Conservation (phyloP, 164 flowering plant genomes). For the Saururus chinensis region DNA sequence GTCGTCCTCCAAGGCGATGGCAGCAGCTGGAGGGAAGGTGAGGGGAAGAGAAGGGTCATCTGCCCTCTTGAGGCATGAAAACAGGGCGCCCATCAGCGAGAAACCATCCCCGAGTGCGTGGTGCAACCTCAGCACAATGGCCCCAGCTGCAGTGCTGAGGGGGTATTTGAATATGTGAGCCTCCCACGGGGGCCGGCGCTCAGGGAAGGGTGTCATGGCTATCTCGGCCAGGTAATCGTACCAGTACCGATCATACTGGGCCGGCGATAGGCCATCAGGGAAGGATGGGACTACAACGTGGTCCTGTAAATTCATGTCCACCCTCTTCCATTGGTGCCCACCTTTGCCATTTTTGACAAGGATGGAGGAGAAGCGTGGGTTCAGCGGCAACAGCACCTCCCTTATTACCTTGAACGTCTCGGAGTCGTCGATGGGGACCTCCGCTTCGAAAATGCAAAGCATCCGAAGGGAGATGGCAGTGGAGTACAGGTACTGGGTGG, state of each 20-base stretch:
- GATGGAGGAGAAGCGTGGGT: conserved; percentile 7
- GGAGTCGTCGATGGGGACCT: conserved; percentile 6
- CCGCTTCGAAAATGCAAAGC: conserved; percentile 4
- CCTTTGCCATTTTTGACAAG: conserved; percentile 29
- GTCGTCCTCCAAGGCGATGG: background rate
- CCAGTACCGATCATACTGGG: conserved; percentile 22
- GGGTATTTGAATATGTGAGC: conserved; percentile 43
- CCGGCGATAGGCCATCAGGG: conserved; percentile 20
- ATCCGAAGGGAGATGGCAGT: conserved; percentile 5
- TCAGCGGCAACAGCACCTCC: conserved; percentile 4
- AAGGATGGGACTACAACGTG: conserved; percentile 30
- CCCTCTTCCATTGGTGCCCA: conserved; percentile 36
- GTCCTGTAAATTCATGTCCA: conserved; percentile 14
- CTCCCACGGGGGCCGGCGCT: conserved; percentile 45
- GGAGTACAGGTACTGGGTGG: conserved; percentile 4
- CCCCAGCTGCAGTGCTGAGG: conserved; percentile 33
- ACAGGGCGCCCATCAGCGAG: conserved; percentile 54
- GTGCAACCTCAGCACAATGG: conserved; percentile 40
- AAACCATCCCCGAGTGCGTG: conserved; percentile 64
- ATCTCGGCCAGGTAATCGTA: conserved; percentile 29
- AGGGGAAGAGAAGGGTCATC: conserved; percentile 44
- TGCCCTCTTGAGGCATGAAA: conserved; percentile 37
- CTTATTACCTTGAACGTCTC: background rate
- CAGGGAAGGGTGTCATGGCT: conserved; percentile 21
- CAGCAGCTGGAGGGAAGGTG: conserved; percentile 23